A percentile compares a stretch with the other conserved stretches of the same genome.
Conservation (phyloP, 1,284 basidiomycete species). For the Lignosus rhinocerotis region DNA sequence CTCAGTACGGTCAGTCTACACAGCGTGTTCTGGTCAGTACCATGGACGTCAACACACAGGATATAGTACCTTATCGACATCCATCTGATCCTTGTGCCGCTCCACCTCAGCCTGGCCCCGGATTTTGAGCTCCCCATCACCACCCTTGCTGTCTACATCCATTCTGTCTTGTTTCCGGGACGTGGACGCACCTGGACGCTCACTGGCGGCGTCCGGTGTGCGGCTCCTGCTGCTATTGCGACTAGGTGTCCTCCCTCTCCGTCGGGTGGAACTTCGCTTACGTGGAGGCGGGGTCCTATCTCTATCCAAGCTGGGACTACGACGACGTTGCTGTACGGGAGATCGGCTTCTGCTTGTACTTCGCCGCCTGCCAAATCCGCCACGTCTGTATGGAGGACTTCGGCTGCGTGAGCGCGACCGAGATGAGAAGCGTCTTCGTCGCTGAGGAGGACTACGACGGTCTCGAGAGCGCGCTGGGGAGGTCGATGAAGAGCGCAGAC, state of each 20-base stretch:
- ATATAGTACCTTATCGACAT: constrained; percentile 2
- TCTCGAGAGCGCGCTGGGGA: constrained; percentile 42
- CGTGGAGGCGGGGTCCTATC: constrained; percentile 26
- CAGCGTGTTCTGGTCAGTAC: neutral
- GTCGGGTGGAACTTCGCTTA: constrained; percentile 24
- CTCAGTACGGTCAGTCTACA: constrained; percentile 23
- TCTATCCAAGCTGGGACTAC: constrained; percentile 30
- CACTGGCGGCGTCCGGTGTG: constrained; percentile 18
- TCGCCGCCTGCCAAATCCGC: constrained; percentile 25
- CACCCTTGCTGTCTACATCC: constrained; percentile 44
- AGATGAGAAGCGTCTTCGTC: constrained; percentile 52
- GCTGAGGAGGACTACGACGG: constrained; percentile 55
- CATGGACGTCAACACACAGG: neutral
- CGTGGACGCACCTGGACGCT: constrained; percentile 13
- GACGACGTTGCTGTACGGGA: constrained; percentile 37
- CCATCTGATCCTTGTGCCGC: constrained; percentile 35
- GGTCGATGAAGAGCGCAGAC: constrained; percentile 48
- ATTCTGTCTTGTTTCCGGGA: constrained; percentile 35
- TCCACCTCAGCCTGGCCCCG: constrained; percentile 65
- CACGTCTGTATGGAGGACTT: constrained; percentile 22
- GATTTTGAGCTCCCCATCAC: constrained; percentile 60
- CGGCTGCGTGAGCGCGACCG: constrained; percentile 36
- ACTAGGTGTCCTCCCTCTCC: constrained; percentile 20
- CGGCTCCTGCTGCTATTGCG: constrained; percentile 27
- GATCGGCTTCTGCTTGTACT: constrained; percentile 35